Evolutionary conservation across 129 eudicot genomes (phyloP), one percentile per base, ranked within the genome.

Genomic region (Apium graveolens): DNA sequence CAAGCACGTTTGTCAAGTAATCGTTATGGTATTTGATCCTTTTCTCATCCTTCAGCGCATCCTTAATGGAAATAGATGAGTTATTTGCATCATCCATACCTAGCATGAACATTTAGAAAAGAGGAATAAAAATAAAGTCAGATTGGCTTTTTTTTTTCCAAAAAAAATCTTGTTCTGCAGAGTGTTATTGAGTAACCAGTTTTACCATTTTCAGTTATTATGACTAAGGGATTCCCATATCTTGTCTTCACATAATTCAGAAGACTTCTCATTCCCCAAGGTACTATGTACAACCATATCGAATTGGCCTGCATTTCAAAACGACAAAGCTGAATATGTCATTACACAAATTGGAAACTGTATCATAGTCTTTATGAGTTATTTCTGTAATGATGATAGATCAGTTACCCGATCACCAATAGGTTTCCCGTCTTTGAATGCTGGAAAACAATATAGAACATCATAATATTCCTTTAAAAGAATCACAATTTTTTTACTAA

Each of bases 201-300:
- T 37, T 57, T 87, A 96, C 99, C 99, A 81, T 92, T 96, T 86
- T 96, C 99, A 79, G 99, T 96, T 75, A 96, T 84, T 21, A 90
- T 69, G 31, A 96, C 88, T 5, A 76, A 83, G 41, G 99, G 99
- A 81, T 96, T 96, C 48, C 97, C 97, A 82, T 96, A 96, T 82
- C 80, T 89, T 70, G 89, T 55, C 89, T 83, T 90, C 48, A 96
- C 83, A 79, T 96, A 90, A 78, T 96, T 92, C 85, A 90, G 72
- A 77, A 88, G 75, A 79, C 90, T 88, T 90, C 99, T 89, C 60
- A 96, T 88, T 66, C 99, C 99, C 17, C 78, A 87, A 70, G 99
- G 99, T 45, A 92, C 95, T 73, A 92, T 92, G 86, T 96, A 96
- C 81, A 96, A 63, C 99, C 99, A 96, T 89, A 96, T 81, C 0